phyloP scores from a whole-genome alignment of 2,329 filamentous ascomycete genomes.

The Alternaria novae-zelandiae region DNA sequence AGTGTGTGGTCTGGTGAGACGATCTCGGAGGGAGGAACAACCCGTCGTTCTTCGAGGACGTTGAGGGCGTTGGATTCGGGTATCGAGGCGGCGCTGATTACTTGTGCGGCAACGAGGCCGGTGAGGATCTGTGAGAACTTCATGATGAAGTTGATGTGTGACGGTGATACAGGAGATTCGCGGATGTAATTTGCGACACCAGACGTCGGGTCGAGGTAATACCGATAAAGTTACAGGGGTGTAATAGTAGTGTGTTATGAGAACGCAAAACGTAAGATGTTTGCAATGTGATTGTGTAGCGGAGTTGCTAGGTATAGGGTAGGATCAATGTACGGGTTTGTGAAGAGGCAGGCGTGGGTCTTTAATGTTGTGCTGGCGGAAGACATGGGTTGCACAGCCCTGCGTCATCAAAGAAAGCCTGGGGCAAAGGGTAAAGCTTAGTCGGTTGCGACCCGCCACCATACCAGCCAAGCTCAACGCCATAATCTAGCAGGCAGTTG shows the following conservation, averaged over 20 bases:
- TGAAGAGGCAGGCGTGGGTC: slow-evolving; percentile 10
- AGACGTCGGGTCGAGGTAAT: not conserved
- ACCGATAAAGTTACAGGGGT: not conserved
- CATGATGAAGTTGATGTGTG: slow-evolving; percentile 27
- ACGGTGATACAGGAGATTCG: slow-evolving; percentile 3
- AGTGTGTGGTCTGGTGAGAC: slow-evolving; percentile 42
- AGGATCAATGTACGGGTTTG: not conserved
- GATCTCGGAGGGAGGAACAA: slow-evolving; percentile 24
- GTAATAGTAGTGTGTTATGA: not conserved
- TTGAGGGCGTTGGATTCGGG: slow-evolving; percentile 34
- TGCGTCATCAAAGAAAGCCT: slow-evolving; percentile 21
- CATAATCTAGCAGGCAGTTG: not conserved
- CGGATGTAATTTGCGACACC: slow-evolving; percentile 8
- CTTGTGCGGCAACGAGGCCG: slow-evolving; percentile 29
- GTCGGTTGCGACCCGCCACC: slow-evolving; percentile 5
- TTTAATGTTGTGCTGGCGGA: slow-evolving; percentile 10
- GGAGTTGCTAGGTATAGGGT: slow-evolving; percentile 7
- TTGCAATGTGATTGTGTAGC: slow-evolving; percentile 10
- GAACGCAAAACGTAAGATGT: not conserved
- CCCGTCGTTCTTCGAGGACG: slow-evolving; percentile 24
- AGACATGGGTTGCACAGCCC: slow-evolving; percentile 11
- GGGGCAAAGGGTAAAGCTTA: slow-evolving; percentile 3
- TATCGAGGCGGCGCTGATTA: slow-evolving; percentile 35
- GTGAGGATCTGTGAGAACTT: slow-evolving; percentile 33
- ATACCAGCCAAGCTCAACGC: not conserved